Conservation (phyloP, 768 basidiomycete species). For the Russula compacta region DNA sequence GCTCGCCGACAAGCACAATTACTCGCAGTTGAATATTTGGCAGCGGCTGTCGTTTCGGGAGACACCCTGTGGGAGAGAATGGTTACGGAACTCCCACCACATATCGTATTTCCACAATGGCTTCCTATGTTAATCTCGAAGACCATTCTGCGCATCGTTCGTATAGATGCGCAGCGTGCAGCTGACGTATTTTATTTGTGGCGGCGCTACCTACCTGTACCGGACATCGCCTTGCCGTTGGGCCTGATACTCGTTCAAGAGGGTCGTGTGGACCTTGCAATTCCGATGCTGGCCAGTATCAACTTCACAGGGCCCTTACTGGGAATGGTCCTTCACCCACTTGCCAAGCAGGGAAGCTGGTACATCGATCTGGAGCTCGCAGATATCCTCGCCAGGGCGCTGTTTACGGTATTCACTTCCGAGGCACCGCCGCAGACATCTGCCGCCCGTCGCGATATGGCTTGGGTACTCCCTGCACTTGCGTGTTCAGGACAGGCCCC, state of each 20-base stretch:
- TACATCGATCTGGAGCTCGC: conserved; percentile 16
- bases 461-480: conserved; percentile 32
- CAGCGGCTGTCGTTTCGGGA: conserved; percentile 10
- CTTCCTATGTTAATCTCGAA: conserved; percentile 13
- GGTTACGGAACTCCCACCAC: conserved; percentile 14
- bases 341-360: conserved; percentile 7
- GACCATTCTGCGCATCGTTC: conserved; percentile 9
- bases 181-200: conserved; percentile 11
- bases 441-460: conserved; percentile 29
- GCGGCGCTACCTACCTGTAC: conserved; percentile 13
- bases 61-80: conserved; percentile 16
- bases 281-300: conserved; percentile 3
- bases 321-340: conserved; percentile 24
- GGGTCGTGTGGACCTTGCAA: conserved; percentile 14
- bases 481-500: conserved; percentile 29
- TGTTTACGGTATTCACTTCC: conserved; percentile 31
- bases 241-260: conserved; percentile 12
- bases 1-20: conserved; percentile 25
- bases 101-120: conserved; percentile 17
- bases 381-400: conserved; percentile 9
- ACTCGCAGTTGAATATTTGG: conserved; percentile 31
- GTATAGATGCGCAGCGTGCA: conserved; percentile 12
- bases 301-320: conserved; percentile 22
- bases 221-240: conserved; percentile 6
- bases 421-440: conserved; percentile 33